Base-by-base conservation (phyloP, 139 green algal species). In the Helicosporidium sp. region DNA sequence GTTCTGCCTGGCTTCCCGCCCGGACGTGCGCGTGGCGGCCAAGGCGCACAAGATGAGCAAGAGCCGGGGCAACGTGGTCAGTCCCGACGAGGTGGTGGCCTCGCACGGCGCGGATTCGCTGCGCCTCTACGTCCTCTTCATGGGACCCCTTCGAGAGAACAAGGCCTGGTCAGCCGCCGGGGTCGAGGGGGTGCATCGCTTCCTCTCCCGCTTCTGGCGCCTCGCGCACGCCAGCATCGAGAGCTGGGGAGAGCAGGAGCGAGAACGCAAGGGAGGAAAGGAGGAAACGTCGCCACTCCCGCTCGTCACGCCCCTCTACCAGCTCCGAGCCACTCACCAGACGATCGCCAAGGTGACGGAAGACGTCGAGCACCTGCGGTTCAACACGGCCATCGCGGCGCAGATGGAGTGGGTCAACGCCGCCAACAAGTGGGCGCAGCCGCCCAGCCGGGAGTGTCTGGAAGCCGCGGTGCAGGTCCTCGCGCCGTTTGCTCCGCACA, bases 341-440 rank as follows among this genome's bases (percentile, higher is more conserved):
- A 83, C 70, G 57, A 95, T 97, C 50, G n/a, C 17, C 51, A 67
- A 85, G 68, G 83, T 96, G 42, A 92, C 76, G 5, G 73, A 84
- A 29, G 90, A 97, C 42, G 92, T 82, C 0, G 87, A 96, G 61
- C 72, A 80, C 48, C 66, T 98, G 76, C 73, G 85, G 12, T 97
- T 97, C 72, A 98, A 98, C 68, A 97, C 90, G 3, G 89, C 58
- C 49, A 94, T 98, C 48, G 64, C 84, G 0, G 79, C 83, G 7
- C 95, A 97, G 89, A 98, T 98, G 89, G 89, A 97, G 68, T 94
- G 95, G 61, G 66, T 93, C 25, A 98, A 98, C 53, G 82, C 61
- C 7, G 83, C 77, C 3, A 73, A 68, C 49, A 94, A 95, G 68
- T 87, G 72, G 78, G 60, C 61, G 6, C 47, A 27, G 25, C 44